Base-by-base conservation (phyloP, 306 rosid genomes). In the Begonia loranthoides region DNA sequence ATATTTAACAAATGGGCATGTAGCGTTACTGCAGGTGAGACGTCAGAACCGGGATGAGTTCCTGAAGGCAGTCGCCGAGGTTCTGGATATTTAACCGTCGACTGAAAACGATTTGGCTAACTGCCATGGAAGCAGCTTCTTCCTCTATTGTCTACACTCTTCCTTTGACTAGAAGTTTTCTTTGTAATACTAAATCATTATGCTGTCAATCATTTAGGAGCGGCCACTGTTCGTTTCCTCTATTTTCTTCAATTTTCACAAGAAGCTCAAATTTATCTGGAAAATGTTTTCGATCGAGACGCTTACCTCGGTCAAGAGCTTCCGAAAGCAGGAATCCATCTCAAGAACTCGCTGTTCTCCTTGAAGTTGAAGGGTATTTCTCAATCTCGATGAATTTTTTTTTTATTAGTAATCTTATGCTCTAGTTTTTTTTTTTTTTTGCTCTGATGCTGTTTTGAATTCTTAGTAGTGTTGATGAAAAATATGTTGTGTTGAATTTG, bases 361-460 rank as follows among this genome's bases (percentile, higher is more conserved):
- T 90, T 59, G 94, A 90, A 76, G 80, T 90, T 45, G 88, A 90
- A 28, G 95, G 95, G 95, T 90, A 51, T 6, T 56, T 57, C 34
- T 56, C 21, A 41, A 4, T 16, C 6, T 28, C 15, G 45, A 47
- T 47, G 17, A 19, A 39, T 50, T 54, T 44, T 11, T 17, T 16
- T 1, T 19, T 21, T 11, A 34, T 11, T 43, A 41, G 13, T 28
- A 49, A 3, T 55, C 9, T 38, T 13, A 28, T 28, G 5, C 34
- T 3, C 34, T 28, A 28, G 34, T 28, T 28, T 6, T 6, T 28
- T 6, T 6, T 28, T 19, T n/a, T n/a, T n/a, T n/a, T n/a, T n/a
- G n/a, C n/a, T n/a, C n/a, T n/a, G n/a, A n/a, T n/a, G n/a, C n/a
- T n/a, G n/a, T n/a, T n/a, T n/a, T n/a, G n/a, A n/a, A n/a, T n/a